Base-by-base conservation (phyloP, 805 yeast species). In the Candida koratica region DNA sequence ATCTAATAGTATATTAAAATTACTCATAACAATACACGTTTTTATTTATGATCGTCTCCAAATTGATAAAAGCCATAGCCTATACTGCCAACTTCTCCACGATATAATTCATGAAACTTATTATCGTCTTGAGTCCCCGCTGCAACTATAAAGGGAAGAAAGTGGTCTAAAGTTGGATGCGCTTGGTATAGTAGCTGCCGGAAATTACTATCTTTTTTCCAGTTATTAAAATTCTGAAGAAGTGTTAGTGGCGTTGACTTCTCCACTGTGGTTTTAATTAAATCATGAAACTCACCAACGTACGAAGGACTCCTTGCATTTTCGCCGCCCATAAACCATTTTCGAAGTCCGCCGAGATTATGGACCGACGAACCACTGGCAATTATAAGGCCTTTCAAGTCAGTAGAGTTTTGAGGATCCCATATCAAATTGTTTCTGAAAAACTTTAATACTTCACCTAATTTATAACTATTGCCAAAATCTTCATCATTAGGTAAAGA, bases 291-390 rank as follows among this genome's bases (percentile, higher is more conserved):
- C 22, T 69, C 68, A 24, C 55, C 52, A 5, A 61, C 75, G 51
- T 82, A 83, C 2, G 79, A 73, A 3, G 79, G 73, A 29, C 65
- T 54, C 5, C 39, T 44, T 17, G 27, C 33, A 7, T 50, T 51
- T n/a, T n/a, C n/a, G 3, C 32, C 32, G 15, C 15, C 28, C 4
- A 20, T n/a, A 5, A 36, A 33, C 12, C 37, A 14, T 9, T 51
- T 51, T 2, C 75, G 64, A 15, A 76, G 32, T 39, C 82, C 88
- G 24, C 76, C 44, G 28, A 84, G 64, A 50, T 84, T 85, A 56
- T 84, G 94, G 15, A 83, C 93, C 5, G 86, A 68, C 84, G 82
- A 81, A 4, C 95, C 95, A 1, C 89, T 81, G 36, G 77, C 71
- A 4, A 84, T 54, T 2, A 84, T 60, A 37, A 76, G 25, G 4